phyloP scores from a whole-genome alignment of 495 filamentous ascomycete genomes.

The Hypomontagnella monticulosa region DNA sequence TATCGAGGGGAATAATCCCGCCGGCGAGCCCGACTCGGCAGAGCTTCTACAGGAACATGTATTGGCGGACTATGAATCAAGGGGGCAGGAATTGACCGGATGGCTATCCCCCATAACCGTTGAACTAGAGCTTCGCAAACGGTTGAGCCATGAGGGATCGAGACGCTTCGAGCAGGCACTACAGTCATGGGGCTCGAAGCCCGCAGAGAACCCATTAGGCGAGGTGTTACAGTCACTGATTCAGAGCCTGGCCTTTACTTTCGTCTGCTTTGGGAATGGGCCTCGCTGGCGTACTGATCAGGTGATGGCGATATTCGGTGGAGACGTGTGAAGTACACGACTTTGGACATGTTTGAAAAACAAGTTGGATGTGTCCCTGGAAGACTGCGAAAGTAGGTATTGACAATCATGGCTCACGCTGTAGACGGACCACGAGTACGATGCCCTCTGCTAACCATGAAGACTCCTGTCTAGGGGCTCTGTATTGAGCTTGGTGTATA shows the following conservation, averaged over 20 bases:
- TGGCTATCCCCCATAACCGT: conserved; percentile 33
- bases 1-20: conserved; percentile 24
- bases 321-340: not conserved
- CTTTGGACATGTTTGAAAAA: too few species aligned
- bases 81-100: conserved; percentile 14
- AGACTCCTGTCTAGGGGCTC: too few species aligned
- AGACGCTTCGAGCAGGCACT: conserved; percentile 20
- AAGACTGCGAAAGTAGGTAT: too few species aligned
- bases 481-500: too few species aligned
- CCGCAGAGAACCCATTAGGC: not conserved
- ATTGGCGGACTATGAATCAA: conserved; percentile 18
- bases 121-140: conserved; percentile 30
- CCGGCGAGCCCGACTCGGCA: conserved; percentile 13
- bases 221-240: conserved; percentile 22
- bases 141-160: conserved; percentile 29
- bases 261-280: conserved; percentile 30
- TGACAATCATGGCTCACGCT: too few species aligned
- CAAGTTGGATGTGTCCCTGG: too few species aligned
- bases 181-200: conserved; percentile 2
- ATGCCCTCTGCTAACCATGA: too few species aligned
- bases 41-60: conserved; percentile 17
- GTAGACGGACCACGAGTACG: too few species aligned
- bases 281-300: conserved; percentile 28
- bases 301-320: conserved; percentile 15
- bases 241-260: conserved; percentile 6